A percentile compares a stretch with the other conserved stretches of the same genome.
Conservation (phyloP, 805 yeast species). For the Sugiyamaella mastotermitis region DNA sequence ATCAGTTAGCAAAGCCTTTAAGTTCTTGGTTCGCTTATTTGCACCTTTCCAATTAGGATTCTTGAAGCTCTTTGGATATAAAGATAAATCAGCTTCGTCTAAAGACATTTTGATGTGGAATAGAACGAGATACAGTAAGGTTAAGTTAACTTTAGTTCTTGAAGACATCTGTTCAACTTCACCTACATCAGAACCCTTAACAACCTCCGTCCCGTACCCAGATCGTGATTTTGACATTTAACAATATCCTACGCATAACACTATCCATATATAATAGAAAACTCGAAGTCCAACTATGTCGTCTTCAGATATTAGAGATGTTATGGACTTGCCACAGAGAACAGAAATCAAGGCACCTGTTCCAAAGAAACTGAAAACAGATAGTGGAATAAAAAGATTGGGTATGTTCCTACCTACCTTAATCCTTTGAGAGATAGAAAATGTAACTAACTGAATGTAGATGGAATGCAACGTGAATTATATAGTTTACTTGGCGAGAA, state of each 20-base stretch:
- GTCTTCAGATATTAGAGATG: constrained; percentile 29
- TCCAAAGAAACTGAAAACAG: constrained; percentile 19
- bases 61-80: constrained; percentile 43
- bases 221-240: no score
- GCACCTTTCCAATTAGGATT: constrained; percentile 46
- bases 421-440: neutral
- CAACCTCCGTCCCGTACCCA: no score
- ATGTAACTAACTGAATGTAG: no score
- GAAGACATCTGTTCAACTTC: no score
- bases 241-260: no score
- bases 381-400: constrained; percentile 12
- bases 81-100: constrained; percentile 25
- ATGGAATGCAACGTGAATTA: constrained; percentile 84
- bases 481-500: constrained; percentile 86
- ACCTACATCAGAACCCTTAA: no score
- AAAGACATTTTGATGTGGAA: no score
- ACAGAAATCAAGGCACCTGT: constrained; percentile 17
- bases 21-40: constrained; percentile 62
- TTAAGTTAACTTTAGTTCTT: no score
- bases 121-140: no score
- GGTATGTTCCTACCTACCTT: constrained; percentile 2
- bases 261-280: no score
- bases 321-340: constrained; percentile 24
- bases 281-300: constrained; percentile 18
- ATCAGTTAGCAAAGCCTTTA: constrained; percentile 67